phyloP scores from a whole-genome alignment of 441 rosid genomes.

The Bruguiera hainesii region DNA sequence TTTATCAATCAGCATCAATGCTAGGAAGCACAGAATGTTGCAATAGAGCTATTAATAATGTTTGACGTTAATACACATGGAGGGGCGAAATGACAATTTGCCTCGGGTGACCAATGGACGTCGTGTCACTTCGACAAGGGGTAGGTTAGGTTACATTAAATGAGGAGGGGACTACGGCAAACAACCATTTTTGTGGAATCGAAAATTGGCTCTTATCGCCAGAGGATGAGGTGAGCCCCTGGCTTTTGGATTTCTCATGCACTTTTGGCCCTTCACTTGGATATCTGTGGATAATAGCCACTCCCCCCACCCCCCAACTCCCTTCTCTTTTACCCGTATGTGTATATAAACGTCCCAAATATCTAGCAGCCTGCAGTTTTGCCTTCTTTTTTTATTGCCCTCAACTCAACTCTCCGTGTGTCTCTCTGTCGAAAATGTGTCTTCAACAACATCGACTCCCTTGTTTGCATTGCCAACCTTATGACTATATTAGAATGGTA shows the following conservation, averaged over 20 bases:
- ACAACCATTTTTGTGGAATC: neutral
- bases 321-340: neutral
- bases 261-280: constrained; percentile 46
- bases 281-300: constrained; percentile 34
- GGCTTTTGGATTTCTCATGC: constrained; percentile 26
- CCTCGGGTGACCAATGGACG: too few species aligned
- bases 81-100: too few species aligned
- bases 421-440: constrained; percentile 16
- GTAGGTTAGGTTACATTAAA: neutral
- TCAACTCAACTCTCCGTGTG: neutral
- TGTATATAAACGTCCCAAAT: neutral
- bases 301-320: neutral
- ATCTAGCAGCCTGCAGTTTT: constrained; percentile 24
- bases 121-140: too few species aligned
- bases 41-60: too few species aligned
- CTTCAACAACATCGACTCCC: constrained; percentile 26
- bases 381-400: neutral
- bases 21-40: too few species aligned
- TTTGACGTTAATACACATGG: too few species aligned
- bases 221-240: constrained; percentile 21
- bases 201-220: constrained; percentile 24
- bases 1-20: too few species aligned
- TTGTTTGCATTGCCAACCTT: constrained; percentile 48
- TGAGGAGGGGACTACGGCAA: neutral
- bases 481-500: constrained; percentile 47